Evolutionary conservation across 2,329 filamentous ascomycete species (phyloP).

Genomic region (Aspergillus amoenus): DNA sequence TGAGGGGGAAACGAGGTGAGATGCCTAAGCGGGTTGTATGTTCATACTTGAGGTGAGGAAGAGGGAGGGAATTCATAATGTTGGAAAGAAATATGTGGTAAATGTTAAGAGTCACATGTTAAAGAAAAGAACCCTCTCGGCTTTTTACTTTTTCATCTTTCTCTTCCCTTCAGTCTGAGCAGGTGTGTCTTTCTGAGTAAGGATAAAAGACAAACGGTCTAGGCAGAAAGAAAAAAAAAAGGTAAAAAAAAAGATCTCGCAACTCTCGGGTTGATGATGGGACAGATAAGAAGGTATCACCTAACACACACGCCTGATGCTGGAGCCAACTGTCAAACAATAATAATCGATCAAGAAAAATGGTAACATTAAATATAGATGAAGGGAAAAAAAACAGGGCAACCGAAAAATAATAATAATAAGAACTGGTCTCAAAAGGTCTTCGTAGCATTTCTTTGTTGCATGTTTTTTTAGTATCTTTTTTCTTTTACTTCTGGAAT

Average conservation of each 20-base stretch:
- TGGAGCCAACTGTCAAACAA: constrained; percentile 3
- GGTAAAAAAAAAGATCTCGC: not conserved
- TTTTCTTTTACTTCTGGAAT: not conserved
- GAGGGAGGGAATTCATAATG: not conserved
- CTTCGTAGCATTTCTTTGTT: constrained; percentile 6
- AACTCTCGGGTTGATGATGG: not conserved
- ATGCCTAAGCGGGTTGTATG: too few relatives aligned
- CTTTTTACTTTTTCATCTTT: not conserved
- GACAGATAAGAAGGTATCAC: constrained; percentile 8
- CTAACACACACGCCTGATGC: constrained; percentile 12
- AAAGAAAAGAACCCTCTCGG: not conserved
- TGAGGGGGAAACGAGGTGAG: not conserved
- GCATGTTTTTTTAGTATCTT: not conserved
- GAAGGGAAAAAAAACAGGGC: not conserved
- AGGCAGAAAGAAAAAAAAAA: not conserved
- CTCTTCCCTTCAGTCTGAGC: not conserved
- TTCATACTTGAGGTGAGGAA: too few relatives aligned
- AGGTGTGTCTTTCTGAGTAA: not conserved
- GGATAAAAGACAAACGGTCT: not conserved
- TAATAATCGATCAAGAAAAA: not conserved
- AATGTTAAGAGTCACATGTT: not conserved
- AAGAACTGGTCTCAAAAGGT: not conserved
- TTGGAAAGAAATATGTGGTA: not conserved
- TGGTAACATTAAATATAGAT: not conserved
- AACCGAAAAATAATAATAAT: not conserved